Evolutionary conservation across 768 basidiomycete species (phyloP).

Genomic region (Lactarius indigo): DNA sequence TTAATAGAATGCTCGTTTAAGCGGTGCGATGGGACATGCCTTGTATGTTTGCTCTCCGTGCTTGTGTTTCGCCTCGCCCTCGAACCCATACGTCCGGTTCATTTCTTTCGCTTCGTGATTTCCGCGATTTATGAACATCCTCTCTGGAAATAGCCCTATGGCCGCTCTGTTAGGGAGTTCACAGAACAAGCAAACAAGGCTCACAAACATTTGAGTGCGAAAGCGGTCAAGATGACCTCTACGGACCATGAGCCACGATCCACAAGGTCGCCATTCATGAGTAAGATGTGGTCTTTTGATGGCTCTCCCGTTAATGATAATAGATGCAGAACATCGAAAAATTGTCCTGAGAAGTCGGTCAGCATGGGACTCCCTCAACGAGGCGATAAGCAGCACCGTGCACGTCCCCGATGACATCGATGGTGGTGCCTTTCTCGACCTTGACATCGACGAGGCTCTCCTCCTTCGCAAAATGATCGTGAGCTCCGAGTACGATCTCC

Average conservation of each 20-base stretch:
- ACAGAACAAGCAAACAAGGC: not conserved
- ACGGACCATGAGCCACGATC: constrained; percentile 96
- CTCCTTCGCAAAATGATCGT: constrained; percentile 69
- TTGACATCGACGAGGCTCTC: constrained; percentile 76
- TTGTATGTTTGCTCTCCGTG: constrained; percentile 95
- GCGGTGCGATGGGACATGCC: constrained; percentile 36
- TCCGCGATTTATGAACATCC: constrained; percentile 91
- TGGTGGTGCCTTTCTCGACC: constrained; percentile 72
- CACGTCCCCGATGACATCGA: constrained; percentile 95
- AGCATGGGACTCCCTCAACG: constrained; percentile 8
- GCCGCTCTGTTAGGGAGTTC: constrained; percentile 17
- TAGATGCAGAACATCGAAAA: constrained; percentile 89
- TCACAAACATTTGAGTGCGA: constrained; percentile 88
- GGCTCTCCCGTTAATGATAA: constrained; percentile 84
- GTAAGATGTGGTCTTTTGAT: constrained; percentile 73
- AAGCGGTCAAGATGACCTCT: constrained; percentile 88
- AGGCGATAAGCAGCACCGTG: constrained; percentile 53
- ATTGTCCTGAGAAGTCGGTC: constrained; percentile 62
- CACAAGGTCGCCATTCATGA: constrained; percentile 96
- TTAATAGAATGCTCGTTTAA: not conserved
- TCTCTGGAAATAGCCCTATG: constrained; percentile 87
- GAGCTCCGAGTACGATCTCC: constrained; percentile 92
- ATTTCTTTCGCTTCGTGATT: constrained; percentile 98
- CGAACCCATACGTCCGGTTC: constrained; percentile 92
- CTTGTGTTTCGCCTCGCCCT: constrained; percentile 95